Evolutionary conservation across 2,329 filamentous ascomycete species (phyloP).

Genomic region (Conoideocrella luteorostrata): DNA sequence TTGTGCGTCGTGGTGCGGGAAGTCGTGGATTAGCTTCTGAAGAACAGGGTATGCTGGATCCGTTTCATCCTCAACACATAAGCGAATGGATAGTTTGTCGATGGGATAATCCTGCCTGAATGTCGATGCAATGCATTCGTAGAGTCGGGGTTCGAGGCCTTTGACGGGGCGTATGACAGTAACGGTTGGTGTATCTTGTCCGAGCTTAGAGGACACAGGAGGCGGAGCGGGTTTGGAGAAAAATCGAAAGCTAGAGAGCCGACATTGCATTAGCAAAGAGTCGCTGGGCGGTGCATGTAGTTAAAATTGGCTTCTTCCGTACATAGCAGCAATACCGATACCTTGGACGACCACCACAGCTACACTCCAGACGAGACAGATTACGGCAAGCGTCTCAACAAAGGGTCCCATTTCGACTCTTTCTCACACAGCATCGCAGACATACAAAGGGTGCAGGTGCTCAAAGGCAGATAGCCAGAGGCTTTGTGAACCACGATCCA

Average conservation of each 20-base stretch:
- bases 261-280: neutral
- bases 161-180: slow-evolving; percentile 92
- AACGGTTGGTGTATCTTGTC: slow-evolving; percentile 62
- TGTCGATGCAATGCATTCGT: slow-evolving; percentile 84
- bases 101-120: slow-evolving; percentile 76
- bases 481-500: neutral
- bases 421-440: slow-evolving; percentile 8
- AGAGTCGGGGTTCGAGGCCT: slow-evolving; percentile 81
- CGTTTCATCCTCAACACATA: slow-evolving; percentile 69
- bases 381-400: slow-evolving; percentile 35
- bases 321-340: slow-evolving; percentile 54
- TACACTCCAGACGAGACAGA: slow-evolving; percentile 47
- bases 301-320: slow-evolving; percentile 16
- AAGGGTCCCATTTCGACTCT: slow-evolving; percentile 20
- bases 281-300: no score
- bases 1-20: slow-evolving; percentile 62
- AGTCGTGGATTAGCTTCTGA: slow-evolving; percentile 64
- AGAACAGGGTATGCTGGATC: slow-evolving; percentile 77
- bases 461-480: neutral
- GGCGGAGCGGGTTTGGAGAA: slow-evolving; percentile 44
- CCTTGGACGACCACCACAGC: slow-evolving; percentile 47
- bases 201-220: slow-evolving; percentile 45
- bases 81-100: slow-evolving; percentile 68
- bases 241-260: slow-evolving; percentile 38
- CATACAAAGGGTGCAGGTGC: neutral